phyloP scores from a whole-genome alignment of 176 grass and related monocot genomes.

The Lolium perenne region DNA sequence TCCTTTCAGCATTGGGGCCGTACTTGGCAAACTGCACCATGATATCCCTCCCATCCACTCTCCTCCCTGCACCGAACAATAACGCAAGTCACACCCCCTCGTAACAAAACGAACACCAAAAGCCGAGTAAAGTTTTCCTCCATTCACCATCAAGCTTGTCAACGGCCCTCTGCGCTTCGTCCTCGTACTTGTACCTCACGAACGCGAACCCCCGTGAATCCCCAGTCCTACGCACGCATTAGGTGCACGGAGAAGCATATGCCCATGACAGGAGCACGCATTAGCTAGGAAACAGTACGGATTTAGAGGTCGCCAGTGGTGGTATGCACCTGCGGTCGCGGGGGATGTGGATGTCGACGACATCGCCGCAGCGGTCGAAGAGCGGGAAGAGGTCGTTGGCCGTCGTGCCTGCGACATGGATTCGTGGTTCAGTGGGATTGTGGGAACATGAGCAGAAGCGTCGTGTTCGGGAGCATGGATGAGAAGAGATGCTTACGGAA shows the following conservation, averaged over 20 bases:
- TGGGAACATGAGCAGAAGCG: not conserved
- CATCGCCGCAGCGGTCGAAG: slow-evolving; percentile 86
- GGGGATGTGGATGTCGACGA: slow-evolving; percentile 95
- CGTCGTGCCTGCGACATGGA: slow-evolving; percentile 64
- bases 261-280: slow-evolving; percentile 5
- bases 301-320: not conserved
- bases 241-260: slow-evolving; percentile 18
- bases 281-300: not conserved
- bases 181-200: slow-evolving; percentile 96
- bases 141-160: slow-evolving; percentile 85
- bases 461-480: slow-evolving; percentile 6
- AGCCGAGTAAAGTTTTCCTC: not conserved
- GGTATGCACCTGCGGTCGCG: slow-evolving; percentile 80
- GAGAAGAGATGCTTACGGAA: slow-evolving; percentile 57
- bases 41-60: slow-evolving; percentile 88
- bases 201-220: slow-evolving; percentile 92
- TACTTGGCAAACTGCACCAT: slow-evolving; percentile 99
- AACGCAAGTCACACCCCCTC: not conserved
- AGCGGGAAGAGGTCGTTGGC: slow-evolving; percentile 93
- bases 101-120: not conserved
- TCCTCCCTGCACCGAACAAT: slow-evolving; percentile 55
- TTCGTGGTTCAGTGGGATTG: not conserved
- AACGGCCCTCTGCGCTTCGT: slow-evolving; percentile 92
- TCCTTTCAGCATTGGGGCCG: slow-evolving; percentile 87
- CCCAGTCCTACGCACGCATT: slow-evolving; percentile 65